Conservation (phyloP, 768 basidiomycete species). For the Agaricus sinodeliciosus region DNA sequence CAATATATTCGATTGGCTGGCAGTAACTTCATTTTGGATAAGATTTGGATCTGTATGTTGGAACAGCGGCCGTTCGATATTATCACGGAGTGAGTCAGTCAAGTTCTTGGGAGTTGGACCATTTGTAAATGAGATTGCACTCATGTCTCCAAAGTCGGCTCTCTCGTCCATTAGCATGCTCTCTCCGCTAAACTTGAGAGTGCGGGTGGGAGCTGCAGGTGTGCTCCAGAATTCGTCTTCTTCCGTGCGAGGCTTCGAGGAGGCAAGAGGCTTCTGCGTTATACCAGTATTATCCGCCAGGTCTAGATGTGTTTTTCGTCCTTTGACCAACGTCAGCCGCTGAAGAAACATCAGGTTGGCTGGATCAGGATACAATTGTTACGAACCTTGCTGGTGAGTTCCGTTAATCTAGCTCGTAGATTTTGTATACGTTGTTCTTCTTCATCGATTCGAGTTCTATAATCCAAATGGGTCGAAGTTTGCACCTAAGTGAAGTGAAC, state of each 20-base stretch:
- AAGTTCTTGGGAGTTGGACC: not conserved
- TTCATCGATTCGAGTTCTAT: conserved; percentile 30
- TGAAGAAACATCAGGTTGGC: conserved; percentile 7
- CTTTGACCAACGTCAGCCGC: conserved; percentile 1
- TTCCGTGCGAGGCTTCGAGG: conserved; percentile 22
- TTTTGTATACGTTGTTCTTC: conserved; percentile 35
- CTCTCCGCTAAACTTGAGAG: conserved; percentile 57
- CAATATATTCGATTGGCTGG: not conserved
- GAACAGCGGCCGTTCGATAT: not conserved
- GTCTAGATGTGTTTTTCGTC: conserved; percentile 7
- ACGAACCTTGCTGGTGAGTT: conserved; percentile 35
- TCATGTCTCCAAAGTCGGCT: conserved; percentile 48
- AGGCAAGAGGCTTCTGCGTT: conserved; percentile 13
- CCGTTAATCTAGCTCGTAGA: conserved; percentile 30
- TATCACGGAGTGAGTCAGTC: conserved; percentile 2
- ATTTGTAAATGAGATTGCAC: conserved; percentile 37
- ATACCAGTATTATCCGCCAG: not conserved
- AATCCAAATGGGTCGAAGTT: conserved; percentile 8
- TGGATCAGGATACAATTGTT: not conserved
- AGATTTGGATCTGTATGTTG: not conserved
- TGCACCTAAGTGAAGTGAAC: not conserved
- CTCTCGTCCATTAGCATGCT: conserved; percentile 54
- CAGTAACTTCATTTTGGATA: not conserved
- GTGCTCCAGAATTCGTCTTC: conserved; percentile 64
- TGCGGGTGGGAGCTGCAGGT: conserved; percentile 45